A percentile compares a stretch with the other conserved stretches of the same genome.
phyloP scores from a whole-genome alignment of 345 rosid species.

The Hypericum perforatum region DNA sequence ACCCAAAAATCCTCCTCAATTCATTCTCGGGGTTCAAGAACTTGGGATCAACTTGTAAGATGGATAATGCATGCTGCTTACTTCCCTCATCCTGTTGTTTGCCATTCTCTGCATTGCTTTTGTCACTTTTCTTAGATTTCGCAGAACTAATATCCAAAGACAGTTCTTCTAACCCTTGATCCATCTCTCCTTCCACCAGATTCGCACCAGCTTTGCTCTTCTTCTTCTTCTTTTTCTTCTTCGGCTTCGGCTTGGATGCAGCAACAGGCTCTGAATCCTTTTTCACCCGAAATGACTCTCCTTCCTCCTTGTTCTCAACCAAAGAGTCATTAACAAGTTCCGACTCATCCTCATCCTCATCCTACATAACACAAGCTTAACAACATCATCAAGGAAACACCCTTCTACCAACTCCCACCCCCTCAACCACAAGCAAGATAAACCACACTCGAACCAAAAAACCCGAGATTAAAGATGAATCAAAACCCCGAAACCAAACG shows the following conservation, averaged over 20 bases:
- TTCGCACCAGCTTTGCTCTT: constrained; percentile 38
- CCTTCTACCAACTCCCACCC: background rate
- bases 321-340: constrained; percentile 24
- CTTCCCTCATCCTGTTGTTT: constrained; percentile 14
- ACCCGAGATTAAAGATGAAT: too few relatives aligned
- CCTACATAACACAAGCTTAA: background rate
- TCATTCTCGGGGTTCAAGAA: constrained; percentile 71
- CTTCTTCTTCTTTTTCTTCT: constrained; percentile 88
- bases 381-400: background rate
- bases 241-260: constrained; percentile 39
- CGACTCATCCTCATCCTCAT: constrained; percentile 34
- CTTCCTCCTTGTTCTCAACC: constrained; percentile 3
- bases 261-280: constrained; percentile 15
- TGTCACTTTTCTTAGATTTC: constrained; percentile 13
- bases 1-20: constrained; percentile 68
- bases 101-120: constrained; percentile 22
- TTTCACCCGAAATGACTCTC: constrained; percentile 13
- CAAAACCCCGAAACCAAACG: too few relatives aligned
- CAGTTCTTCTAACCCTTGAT: constrained; percentile 37
- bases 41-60: constrained; percentile 60
- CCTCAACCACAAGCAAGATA: background rate
- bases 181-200: constrained; percentile 30
- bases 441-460: too few relatives aligned
- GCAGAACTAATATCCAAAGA: constrained; percentile 30
- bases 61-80: constrained; percentile 20